A percentile compares a stretch with the other conserved stretches of the same genome.
phyloP scores from a whole-genome alignment of 305 asterid species.

The Lippia alba region DNA sequence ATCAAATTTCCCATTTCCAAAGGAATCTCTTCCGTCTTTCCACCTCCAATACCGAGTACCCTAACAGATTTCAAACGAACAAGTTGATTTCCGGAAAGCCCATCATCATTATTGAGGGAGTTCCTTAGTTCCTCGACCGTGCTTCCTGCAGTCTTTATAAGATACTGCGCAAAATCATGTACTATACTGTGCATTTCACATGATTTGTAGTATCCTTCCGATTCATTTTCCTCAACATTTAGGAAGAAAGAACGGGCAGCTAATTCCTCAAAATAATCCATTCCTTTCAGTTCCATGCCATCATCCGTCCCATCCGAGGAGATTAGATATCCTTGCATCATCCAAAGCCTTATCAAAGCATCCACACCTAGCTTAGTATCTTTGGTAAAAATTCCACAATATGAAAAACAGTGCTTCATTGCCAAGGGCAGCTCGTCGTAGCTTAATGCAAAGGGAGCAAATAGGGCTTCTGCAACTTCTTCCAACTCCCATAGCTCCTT shows the following conservation, averaged over 20 bases:
- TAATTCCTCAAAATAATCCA: slow-evolving; percentile 5
- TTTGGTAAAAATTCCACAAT: slow-evolving; percentile 1
- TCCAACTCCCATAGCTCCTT: slow-evolving; percentile 41
- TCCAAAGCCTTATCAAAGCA: slow-evolving; percentile 14
- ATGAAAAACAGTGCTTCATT: slow-evolving; percentile 12
- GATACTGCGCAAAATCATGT: slow-evolving; percentile 4
- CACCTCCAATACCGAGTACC: background rate
- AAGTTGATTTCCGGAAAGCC: background rate
- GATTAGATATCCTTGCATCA: slow-evolving; percentile 17
- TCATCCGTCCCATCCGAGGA: background rate
- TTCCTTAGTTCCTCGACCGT: background rate
- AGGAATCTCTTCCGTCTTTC: background rate
- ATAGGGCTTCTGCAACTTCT: slow-evolving; percentile 24
- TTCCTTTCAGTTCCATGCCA: background rate
- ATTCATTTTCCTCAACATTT: background rate
- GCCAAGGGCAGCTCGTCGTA: slow-evolving; percentile 32
- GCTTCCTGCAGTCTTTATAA: background rate
- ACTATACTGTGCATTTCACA: slow-evolving; percentile 22
- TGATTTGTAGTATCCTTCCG: background rate
- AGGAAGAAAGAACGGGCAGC: slow-evolving; percentile 15
- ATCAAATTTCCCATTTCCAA: slow-evolving; percentile 14
- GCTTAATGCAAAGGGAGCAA: too few relatives aligned
- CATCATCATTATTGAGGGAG: background rate
- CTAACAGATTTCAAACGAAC: background rate
- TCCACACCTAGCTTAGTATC: background rate